Evolutionary conservation across 345 rosid genomes (phyloP).

Genomic region (Camelina neglecta): DNA sequence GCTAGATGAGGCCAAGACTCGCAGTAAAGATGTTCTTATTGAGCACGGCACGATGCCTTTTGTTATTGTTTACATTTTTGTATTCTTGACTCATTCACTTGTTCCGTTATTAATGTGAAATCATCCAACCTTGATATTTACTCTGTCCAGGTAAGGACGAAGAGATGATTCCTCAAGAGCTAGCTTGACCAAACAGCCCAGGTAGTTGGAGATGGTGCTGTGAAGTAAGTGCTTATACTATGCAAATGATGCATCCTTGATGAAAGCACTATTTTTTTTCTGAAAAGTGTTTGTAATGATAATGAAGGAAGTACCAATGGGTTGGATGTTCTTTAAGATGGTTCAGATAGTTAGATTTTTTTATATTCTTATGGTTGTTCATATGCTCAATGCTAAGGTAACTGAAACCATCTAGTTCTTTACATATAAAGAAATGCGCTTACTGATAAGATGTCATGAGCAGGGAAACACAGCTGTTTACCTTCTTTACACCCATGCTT

Average conservation of each 20-base stretch:
- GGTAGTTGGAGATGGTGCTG: background rate
- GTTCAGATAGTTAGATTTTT: background rate
- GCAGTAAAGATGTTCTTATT: constrained; percentile 66
- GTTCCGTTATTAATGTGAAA: constrained; percentile 7
- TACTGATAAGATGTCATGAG: constrained; percentile 10
- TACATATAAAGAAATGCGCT: constrained; percentile 4
- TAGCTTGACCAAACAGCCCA: constrained; percentile 81
- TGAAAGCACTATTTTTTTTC: no score
- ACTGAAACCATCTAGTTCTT: constrained; percentile 13
- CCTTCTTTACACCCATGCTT: constrained; percentile 85
- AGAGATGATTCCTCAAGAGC: constrained; percentile 62
- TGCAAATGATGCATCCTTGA: no score
- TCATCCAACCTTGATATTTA: background rate
- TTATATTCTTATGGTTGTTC: constrained; percentile 36
- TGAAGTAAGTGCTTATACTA: constrained; percentile 56
- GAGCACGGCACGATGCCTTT: constrained; percentile 61
- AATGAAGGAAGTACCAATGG: background rate
- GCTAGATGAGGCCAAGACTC: constrained; percentile 23
- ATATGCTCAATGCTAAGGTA: constrained; percentile 85
- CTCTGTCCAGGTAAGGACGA: constrained; percentile 59
- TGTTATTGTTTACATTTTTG: constrained; percentile 11
- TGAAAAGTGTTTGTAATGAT: background rate
- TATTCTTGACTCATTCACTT: constrained; percentile 27
- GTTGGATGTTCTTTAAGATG: background rate
- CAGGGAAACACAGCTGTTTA: constrained; percentile 94